Evolutionary conservation across 1,284 basidiomycete species (phyloP).

Genomic region (Cutaneotrichosporon sp.): DNA sequence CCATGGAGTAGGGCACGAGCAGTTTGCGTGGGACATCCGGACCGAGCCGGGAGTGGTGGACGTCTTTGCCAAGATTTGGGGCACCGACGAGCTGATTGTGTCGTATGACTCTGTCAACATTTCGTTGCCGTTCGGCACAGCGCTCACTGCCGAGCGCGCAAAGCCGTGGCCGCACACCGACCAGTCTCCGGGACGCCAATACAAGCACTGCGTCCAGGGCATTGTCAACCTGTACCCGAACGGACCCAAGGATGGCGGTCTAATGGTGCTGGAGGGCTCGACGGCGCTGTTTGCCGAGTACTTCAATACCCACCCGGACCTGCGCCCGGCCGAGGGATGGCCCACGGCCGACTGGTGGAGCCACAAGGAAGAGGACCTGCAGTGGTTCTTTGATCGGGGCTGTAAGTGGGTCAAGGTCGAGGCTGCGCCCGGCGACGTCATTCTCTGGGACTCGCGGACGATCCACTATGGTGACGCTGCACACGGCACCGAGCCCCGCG

Average conservation of each 20-base stretch:
- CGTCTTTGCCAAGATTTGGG: slow-evolving; percentile 45
- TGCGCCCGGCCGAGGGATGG: slow-evolving; percentile 40
- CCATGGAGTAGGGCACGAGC: slow-evolving; percentile 43
- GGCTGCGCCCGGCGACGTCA: slow-evolving; percentile 34
- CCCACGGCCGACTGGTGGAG: slow-evolving; percentile 35
- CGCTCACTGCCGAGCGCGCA: slow-evolving; percentile 19
- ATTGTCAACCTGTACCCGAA: slow-evolving; percentile 47
- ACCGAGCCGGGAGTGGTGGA: slow-evolving; percentile 40
- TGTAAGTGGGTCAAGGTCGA: slow-evolving; percentile 36
- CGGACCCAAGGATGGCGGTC: slow-evolving; percentile 48
- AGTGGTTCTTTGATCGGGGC: slow-evolving; percentile 40
- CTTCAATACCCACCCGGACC: slow-evolving; percentile 38
- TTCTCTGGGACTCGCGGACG: slow-evolving; percentile 34
- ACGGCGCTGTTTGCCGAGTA: slow-evolving; percentile 40
- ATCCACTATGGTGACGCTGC: slow-evolving; percentile 38
- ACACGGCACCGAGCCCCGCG: slow-evolving; percentile 27
- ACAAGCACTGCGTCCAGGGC: slow-evolving; percentile 48
- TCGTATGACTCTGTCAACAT: slow-evolving; percentile 45
- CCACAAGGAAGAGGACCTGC: slow-evolving; percentile 29
- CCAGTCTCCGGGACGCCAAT: slow-evolving; percentile 41
- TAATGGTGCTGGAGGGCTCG: slow-evolving; percentile 47
- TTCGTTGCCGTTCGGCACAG: slow-evolving; percentile 37
- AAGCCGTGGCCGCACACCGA: slow-evolving; percentile 46
- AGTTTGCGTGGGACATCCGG: slow-evolving; percentile 48
- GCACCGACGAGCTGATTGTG: slow-evolving; percentile 46